phyloP scores from a whole-genome alignment of 2,329 filamentous ascomycete genomes.

The Talaromyces sp. region DNA sequence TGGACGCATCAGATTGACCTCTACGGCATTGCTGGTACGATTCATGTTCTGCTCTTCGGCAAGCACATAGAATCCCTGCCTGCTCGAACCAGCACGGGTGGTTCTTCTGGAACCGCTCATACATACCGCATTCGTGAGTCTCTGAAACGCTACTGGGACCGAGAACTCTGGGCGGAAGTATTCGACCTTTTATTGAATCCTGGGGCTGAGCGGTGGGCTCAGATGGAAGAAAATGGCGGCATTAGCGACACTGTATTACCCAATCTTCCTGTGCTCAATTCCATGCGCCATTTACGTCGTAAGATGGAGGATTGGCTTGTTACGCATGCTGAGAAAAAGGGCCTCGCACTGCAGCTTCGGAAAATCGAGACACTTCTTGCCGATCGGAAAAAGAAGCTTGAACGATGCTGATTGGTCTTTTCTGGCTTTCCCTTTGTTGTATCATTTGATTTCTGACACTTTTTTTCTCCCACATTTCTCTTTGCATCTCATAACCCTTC shows the following conservation, averaged over 20 bases:
- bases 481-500: background rate
- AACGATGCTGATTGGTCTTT: constrained; percentile 23
- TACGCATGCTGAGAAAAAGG: constrained; percentile 79
- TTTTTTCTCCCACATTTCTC: background rate
- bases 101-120: constrained; percentile 34
- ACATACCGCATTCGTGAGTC: constrained; percentile 79
- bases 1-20: constrained; percentile 99
- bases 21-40: constrained; percentile 83
- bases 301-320: constrained; percentile 84
- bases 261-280: constrained; percentile 72
- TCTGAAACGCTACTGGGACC: constrained; percentile 96
- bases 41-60: constrained; percentile 89
- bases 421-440: background rate
- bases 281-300: constrained; percentile 70
- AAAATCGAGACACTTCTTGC: constrained; percentile 71
- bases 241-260: constrained; percentile 3
- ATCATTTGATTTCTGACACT: background rate
- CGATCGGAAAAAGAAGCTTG: constrained; percentile 51
- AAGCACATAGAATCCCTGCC: constrained; percentile 84
- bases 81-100: constrained; percentile 22
- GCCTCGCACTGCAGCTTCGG: constrained; percentile 56
- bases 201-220: constrained; percentile 57
- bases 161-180: constrained; percentile 80
- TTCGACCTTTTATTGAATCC: constrained; percentile 90
- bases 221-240: constrained; percentile 54